phyloP scores from a whole-genome alignment of 169 alveolate species.

The Cryptosporidium andersoni region DNA sequence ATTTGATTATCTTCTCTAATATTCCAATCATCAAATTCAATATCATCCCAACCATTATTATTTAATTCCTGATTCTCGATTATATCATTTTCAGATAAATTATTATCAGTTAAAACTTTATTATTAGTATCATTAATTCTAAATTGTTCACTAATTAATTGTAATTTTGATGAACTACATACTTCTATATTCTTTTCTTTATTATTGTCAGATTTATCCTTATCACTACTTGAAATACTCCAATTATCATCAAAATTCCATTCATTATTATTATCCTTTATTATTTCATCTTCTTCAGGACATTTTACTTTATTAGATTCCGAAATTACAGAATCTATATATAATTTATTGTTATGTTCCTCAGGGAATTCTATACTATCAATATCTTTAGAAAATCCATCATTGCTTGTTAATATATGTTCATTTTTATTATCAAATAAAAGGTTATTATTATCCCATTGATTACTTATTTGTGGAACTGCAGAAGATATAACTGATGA shows the following conservation, averaged over 20 bases:
- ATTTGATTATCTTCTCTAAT: too few species aligned
- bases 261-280: constrained; percentile 35
- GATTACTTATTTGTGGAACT: too few species aligned
- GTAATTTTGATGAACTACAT: background rate
- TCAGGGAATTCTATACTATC: background rate
- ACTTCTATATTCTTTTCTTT: background rate
- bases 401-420: constrained; percentile 35
- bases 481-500: too few species aligned
- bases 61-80: too few species aligned
- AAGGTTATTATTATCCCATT: background rate
- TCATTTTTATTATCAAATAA: constrained; percentile 43
- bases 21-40: too few species aligned
- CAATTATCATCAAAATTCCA: constrained; percentile 26
- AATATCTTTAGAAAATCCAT: constrained; percentile 50
- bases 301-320: background rate
- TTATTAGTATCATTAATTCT: background rate
- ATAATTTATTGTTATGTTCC: background rate
- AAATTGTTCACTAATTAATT: constrained; percentile 58
- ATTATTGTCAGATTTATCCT: background rate
- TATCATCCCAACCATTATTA: too few species aligned
- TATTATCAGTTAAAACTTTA: background rate
- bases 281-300: constrained; percentile 52
- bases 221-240: constrained; percentile 1
- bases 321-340: too few species aligned
- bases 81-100: too few species aligned